Evolutionary conservation across 2,329 filamentous ascomycete genomes (phyloP), one percentile per base, ranked within the genome.

Genomic region (Fusarium sp.): DNA sequence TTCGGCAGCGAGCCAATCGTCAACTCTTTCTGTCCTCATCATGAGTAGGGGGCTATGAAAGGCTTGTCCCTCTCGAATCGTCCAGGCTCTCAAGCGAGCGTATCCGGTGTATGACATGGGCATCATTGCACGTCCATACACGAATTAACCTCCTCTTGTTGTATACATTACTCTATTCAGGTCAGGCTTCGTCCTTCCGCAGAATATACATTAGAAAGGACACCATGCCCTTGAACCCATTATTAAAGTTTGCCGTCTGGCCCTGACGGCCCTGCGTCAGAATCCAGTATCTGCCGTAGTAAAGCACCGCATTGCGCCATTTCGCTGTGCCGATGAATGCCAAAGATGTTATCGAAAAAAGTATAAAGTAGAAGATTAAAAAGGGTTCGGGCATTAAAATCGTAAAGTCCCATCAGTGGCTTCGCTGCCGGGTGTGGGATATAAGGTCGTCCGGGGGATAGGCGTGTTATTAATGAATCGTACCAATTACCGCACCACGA

Each of bases 121-220:
- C 67, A 61, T 71, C 44, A 59, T 71, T 45, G 37, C 56, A 48
- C 64, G 54, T 67, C 66, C 69, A 75, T 77, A 75, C 77, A 78
- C 76, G 66, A 69, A 78, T 79, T 79, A 78, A 67, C 73, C 44
- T 70, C 75, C 75, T 65, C 71, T 71, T 70, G 58, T 63, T 78
- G 73, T 79, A 80, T 78, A 79, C 78, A 79, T 80, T 78, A 79
- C 72, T 79, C 77, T 78, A 78, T 79, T 67, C 72, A 71, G 70
- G 72, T 73, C 61, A 67, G 62, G 67, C 60, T 62, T 68, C 54
- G 57, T 71, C 58, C 60, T 57, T 55, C 67, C 67, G 56, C 58
- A 70, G 50, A 55, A 72, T 76, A 76, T 74, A 73, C 75, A 75
- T 76, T 74, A 73, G 62, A 55, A 62, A 50, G 66, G 59, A 40